Percentiles rank a stretch among this genome's conserved stretches.
Conservation (phyloP, 2,329 filamentous ascomycete species). For the Biscogniauxia mediterranea region DNA sequence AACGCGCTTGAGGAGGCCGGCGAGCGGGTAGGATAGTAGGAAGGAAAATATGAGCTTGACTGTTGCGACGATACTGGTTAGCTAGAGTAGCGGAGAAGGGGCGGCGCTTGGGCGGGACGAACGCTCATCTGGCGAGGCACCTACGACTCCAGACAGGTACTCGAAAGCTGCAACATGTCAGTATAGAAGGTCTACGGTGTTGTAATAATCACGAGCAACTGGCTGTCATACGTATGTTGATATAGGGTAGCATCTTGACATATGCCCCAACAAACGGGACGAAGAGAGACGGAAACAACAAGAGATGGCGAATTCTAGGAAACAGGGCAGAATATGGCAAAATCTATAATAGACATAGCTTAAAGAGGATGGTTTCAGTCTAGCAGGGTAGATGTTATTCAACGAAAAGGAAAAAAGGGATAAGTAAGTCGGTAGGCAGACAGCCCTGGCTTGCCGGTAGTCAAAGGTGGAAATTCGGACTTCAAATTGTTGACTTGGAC, state of each 20-base stretch:
- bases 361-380: not conserved
- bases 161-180: slow-evolving; percentile 41
- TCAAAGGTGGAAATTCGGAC: no score
- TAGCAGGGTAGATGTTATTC: not conserved
- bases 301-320: not conserved
- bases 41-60: slow-evolving; percentile 94
- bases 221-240: slow-evolving; percentile 21
- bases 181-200: not conserved
- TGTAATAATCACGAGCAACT: not conserved
- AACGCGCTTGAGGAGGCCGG: slow-evolving; percentile 82
- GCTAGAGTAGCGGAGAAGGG: not conserved
- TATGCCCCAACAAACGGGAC: not conserved
- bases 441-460: no score
- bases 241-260: slow-evolving; percentile 20
- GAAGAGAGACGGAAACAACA: not conserved
- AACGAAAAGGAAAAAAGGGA: no score
- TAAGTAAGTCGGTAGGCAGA: no score
- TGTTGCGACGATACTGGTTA: slow-evolving; percentile 37
- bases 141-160: slow-evolving; percentile 40
- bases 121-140: slow-evolving; percentile 47
- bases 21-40: slow-evolving; percentile 87
- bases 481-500: no score
- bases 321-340: not conserved
- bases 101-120: slow-evolving; percentile 21
- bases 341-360: not conserved